Base-by-base conservation (phyloP, 2,329 filamentous ascomycete species). In the Knufia fluminis region DNA sequence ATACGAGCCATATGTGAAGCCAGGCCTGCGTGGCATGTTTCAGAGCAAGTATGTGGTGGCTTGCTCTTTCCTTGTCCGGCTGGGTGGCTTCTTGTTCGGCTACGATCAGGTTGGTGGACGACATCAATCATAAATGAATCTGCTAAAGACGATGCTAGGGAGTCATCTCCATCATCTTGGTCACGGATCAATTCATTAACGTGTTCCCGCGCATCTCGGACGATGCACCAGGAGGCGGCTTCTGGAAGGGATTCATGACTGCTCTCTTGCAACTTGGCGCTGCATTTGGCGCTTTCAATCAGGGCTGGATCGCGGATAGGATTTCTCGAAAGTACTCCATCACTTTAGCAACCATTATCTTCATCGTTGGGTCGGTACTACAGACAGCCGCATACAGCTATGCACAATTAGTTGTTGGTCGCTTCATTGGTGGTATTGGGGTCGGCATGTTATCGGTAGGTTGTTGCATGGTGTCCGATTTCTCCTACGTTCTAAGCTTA, bases 301-400 rank as follows among this genome's bases (percentile, higher is more conserved):
- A 8, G 16, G 7, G 4, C 7, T 36, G 33, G 33, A 7, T 36
- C n/a, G 6, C 7, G 4, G 33, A 36, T n/a, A 36, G n/a, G n/a
- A 8, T 8, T 17, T 36, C 33, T 7, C 33, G 33, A 6, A 36
- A 28, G n/a, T 36, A 16, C 7, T 7, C 33, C 6, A 36, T 36
- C 10, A 17, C 16, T 7, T 4, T 36, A 17, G n/a, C n/a, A 6
- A 55, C 76, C 3, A 55, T 63, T 8, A 67, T 78, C 28, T 78
- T 79, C 56, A 71, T 68, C 0, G 43, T 77, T 32, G 75, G 75
- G 0, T 73, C 72, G 3, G 61, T 71, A 1, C 56, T 78, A 4
- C 75, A 78, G 57, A 75, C 74, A 12, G 72, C 68, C 9, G 69
- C 75, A 1, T 60, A 71, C 2, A 66, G 72, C 39, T 76, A 76